Evolutionary conservation across 2,329 filamentous ascomycete species (phyloP).

Genomic region (Alternaria postmessia): DNA sequence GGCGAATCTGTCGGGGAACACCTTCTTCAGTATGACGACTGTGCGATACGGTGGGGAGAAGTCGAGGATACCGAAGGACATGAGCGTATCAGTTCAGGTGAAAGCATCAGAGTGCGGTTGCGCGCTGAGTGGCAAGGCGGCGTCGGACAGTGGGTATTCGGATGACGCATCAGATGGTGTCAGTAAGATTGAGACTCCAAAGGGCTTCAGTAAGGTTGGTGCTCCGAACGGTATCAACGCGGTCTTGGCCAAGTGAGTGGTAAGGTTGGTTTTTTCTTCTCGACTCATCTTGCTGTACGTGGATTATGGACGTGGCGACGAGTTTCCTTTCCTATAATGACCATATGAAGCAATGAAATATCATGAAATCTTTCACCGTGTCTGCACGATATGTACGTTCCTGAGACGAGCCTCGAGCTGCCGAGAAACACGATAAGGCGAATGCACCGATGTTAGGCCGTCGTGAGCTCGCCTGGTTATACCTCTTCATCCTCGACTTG

Average conservation of each 20-base stretch:
- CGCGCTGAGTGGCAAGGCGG: neutral
- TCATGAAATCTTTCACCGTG: neutral
- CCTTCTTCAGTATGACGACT: conserved; percentile 1
- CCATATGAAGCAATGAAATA: neutral
- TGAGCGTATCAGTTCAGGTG: neutral
- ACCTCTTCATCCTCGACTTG: neutral
- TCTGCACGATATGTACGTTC: neutral
- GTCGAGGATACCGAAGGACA: neutral
- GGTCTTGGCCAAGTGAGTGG: neutral
- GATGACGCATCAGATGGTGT: neutral
- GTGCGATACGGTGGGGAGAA: conserved; percentile 1
- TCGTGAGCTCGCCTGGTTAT: neutral
- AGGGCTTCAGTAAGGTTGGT: neutral
- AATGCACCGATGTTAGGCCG: neutral
- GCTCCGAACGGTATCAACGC: neutral
- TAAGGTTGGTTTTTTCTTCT: neutral
- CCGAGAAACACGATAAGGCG: neutral
- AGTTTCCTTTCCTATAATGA: neutral
- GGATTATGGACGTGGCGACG: neutral
- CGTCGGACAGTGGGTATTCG: neutral
- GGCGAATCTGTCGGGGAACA: neutral
- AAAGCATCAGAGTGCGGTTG: neutral
- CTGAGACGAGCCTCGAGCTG: neutral
- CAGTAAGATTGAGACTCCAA: neutral
- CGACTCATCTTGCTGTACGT: neutral